Evolutionary conservation across 1,284 basidiomycete genomes (phyloP), one percentile per base, ranked within the genome.

Genomic region (Fomitopsis schrenkii): DNA sequence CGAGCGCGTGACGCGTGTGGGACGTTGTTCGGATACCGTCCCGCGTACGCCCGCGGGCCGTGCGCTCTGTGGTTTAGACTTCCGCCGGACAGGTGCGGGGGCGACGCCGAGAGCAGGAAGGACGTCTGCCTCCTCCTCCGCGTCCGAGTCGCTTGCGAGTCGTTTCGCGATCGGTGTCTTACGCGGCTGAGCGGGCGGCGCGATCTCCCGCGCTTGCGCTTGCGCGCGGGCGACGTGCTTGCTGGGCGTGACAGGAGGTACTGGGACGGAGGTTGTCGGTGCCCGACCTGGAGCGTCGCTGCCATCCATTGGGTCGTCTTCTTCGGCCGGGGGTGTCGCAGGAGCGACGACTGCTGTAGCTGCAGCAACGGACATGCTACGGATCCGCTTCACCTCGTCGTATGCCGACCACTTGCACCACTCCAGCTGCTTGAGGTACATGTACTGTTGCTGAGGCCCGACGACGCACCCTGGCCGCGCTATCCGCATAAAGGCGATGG

Each of bases 401-500:
- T 86, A 80, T 3, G 93, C 93, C 6, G 94, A 89, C 95, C 95
- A 97, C 72, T 93, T 93, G 14, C 87, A 82, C 94, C 94, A 98
- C 73, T 95, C 93, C 64, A 96, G 79, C 73, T 97, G 95, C 76
- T 96, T 97, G 70, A 95, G 85, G 72, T 97, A 95, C 88, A 99
- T 92, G 74, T 95, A 99, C 72, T 98, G 97, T 71, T 94, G 91
- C 67, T 94, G 91, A 19, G 91, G 91, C 14, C 96, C 96, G 41
- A 98, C 96, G 15, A 98, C 96, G 73, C 95, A 95, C 2, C 95
- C 95, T 0, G 97, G 97, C 46, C 97, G 87, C 64, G 98, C 90
- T 66, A 99, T 92, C 26, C 97, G 90, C 97, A 99, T 99, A 76
- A 95, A 98, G 0, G 92, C 97, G 63, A 99, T 99, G 9, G 91